phyloP scores from a whole-genome alignment of 2,329 filamentous ascomycete species.

The Chaetomiaceae sp. region DNA sequence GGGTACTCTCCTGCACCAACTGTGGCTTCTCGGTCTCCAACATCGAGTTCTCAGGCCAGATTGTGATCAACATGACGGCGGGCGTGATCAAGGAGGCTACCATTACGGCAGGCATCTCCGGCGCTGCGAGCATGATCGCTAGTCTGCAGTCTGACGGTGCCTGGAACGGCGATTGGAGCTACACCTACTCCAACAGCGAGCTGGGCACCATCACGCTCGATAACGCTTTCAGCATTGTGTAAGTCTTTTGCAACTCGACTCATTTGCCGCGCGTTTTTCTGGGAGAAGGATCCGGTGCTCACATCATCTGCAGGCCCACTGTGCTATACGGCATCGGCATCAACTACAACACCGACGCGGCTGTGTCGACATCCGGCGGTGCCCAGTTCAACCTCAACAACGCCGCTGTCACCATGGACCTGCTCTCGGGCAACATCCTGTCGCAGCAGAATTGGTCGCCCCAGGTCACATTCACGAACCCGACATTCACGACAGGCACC shows the following conservation, averaged over 20 bases:
- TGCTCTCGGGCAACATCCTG: no score
- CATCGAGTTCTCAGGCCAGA: conserved; percentile 3
- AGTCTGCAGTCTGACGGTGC: not conserved
- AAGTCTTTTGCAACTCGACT: not conserved
- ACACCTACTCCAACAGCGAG: conserved; percentile 1
- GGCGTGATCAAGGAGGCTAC: conserved; percentile 4
- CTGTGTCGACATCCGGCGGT: no score
- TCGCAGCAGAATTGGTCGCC: no score
- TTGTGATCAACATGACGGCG: conserved; percentile 7
- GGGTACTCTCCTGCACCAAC: conserved; percentile 1
- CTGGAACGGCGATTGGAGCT: not conserved
- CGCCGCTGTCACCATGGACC: no score
- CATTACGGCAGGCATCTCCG: not conserved
- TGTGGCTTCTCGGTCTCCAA: conserved; percentile 7
- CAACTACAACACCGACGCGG: no score
- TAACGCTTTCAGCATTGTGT: conserved; percentile 2
- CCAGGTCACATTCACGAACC: no score
- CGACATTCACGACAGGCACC: no score
- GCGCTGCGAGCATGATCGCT: not conserved
- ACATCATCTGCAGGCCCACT: no score
- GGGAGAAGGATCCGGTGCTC: no score
- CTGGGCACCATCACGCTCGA: conserved; percentile 1
- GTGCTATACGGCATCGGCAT: no score
- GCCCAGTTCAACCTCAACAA: no score
- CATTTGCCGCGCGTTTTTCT: no score